Conservation (phyloP, 164 flowering plant genomes). For the Nymphaea colorata region DNA sequence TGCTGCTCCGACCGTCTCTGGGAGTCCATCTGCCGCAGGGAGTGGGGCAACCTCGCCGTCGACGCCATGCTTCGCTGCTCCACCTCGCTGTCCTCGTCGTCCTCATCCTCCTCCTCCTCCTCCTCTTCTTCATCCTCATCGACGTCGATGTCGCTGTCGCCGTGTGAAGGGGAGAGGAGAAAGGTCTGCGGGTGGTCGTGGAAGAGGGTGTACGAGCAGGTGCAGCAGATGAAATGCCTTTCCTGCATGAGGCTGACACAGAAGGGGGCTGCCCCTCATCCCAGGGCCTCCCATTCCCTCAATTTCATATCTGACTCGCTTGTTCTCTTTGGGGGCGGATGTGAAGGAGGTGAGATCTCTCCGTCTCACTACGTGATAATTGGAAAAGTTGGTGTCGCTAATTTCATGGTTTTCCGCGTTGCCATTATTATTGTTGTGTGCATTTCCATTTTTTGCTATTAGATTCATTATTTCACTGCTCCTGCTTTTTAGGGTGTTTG, state of each 20-base stretch:
- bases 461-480: no score
- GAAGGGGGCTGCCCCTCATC: constrained; percentile 26
- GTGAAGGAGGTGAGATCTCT: constrained; percentile 68
- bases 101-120: background rate
- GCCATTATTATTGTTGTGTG: no score
- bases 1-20: constrained; percentile 53
- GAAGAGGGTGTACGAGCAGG: constrained; percentile 54
- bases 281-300: constrained; percentile 89
- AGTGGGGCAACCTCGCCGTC: constrained; percentile 46
- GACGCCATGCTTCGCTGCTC: constrained; percentile 39
- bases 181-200: constrained; percentile 13
- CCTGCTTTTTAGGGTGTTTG: no score
- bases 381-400: no score
- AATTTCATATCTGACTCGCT: constrained; percentile 65
- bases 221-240: constrained; percentile 38
- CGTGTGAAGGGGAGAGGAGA: background rate
- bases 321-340: constrained; percentile 93
- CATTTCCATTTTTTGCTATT: no score
- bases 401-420: no score
- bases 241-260: constrained; percentile 30
- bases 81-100: background rate
- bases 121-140: background rate
- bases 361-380: background rate
- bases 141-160: no score
- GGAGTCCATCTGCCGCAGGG: constrained; percentile 68